These are phyloP conservation scores for Vitis labrusca DNA, from an alignment of 164 flowering plant species.

Conservation along the genomic window DNA sequence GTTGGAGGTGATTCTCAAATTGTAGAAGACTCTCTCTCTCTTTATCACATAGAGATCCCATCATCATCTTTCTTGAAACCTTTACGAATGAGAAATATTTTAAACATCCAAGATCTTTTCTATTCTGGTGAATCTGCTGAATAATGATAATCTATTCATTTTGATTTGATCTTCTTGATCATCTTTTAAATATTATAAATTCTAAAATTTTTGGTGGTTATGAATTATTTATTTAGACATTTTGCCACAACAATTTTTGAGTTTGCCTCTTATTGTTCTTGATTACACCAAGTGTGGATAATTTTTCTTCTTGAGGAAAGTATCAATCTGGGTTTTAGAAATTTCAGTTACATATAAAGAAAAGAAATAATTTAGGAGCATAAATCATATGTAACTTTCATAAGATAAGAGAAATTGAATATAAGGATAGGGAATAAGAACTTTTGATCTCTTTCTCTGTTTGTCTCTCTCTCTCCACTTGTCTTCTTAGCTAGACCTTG, in stretches of 20 bases:
- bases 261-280: too few species aligned
- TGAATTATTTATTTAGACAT: background rate
- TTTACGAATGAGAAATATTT: background rate
- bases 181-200: background rate
- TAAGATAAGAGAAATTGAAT: too few species aligned
- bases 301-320: too few species aligned
- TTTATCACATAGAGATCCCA: background rate
- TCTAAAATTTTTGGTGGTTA: background rate
- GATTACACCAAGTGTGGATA: too few species aligned
- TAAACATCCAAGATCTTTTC: background rate
- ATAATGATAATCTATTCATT: background rate
- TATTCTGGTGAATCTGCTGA: background rate
- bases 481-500: too few species aligned
- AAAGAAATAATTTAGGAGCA: too few species aligned
- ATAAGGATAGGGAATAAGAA: too few species aligned
- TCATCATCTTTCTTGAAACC: background rate
- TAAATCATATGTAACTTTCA: too few species aligned
- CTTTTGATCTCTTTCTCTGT: too few species aligned
- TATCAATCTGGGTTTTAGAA: too few species aligned
- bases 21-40: background rate
- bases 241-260: background rate
- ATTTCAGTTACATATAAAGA: too few species aligned
- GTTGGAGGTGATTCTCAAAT: constrained; percentile 64
- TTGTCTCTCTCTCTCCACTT: too few species aligned
- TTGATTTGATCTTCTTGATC: background rate